phyloP scores from a whole-genome alignment of 2,329 filamentous ascomycete species.

The Trichoderma afroharzianum region DNA sequence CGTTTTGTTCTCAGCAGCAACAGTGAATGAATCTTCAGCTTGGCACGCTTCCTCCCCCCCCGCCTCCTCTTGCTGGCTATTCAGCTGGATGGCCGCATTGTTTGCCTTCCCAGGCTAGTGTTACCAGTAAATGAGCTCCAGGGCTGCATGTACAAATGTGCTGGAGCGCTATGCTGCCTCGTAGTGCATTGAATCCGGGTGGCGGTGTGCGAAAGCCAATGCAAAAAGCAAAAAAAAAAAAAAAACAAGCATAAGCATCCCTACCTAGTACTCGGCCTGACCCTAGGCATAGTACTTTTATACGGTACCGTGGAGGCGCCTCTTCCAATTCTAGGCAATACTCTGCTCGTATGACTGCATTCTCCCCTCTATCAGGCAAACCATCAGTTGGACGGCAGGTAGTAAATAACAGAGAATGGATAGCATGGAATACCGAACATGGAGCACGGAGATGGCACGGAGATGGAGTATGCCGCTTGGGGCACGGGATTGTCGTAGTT shows the following conservation, averaged over 20 bases:
- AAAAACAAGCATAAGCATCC: neutral
- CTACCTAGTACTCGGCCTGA: neutral
- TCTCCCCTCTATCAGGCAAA: neutral
- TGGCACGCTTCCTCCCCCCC: neutral
- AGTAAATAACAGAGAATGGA: neutral
- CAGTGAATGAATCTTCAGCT: neutral
- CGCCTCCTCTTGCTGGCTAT: neutral
- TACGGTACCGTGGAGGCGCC: neutral
- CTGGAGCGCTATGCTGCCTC: neutral
- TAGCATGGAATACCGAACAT: neutral
- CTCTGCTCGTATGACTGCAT: neutral
- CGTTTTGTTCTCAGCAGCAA: neutral
- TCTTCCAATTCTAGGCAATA: neutral
- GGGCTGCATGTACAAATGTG: neutral
- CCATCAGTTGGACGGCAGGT: neutral
- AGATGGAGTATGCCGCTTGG: neutral
- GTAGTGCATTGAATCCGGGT: neutral
- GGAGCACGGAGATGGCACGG: neutral
- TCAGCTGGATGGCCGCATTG: neutral
- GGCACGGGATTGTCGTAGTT: neutral
- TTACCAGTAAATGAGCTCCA: neutral
- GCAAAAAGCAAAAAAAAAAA: neutral
- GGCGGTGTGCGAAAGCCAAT: neutral
- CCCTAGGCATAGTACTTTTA: neutral
- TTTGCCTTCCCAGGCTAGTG: neutral